Conservation (phyloP, 2,329 filamentous ascomycete genomes). For the Monosporascus sp. region DNA sequence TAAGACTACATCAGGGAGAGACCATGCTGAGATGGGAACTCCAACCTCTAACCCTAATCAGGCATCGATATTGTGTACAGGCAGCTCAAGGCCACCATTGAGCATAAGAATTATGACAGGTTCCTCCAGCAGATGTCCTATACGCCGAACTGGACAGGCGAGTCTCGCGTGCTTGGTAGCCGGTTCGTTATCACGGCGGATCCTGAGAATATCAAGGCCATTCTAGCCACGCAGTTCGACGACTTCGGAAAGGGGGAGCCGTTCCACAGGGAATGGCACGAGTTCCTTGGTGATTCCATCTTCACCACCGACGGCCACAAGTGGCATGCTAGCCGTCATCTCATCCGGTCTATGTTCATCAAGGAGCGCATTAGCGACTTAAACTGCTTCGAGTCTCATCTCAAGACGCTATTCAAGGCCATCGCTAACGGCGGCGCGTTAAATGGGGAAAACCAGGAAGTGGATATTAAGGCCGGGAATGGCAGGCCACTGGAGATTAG, state of each 20-base stretch:
- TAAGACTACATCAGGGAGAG: slow-evolving; percentile 22
- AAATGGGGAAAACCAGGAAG: slow-evolving; percentile 55
- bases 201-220: slow-evolving; percentile 82
- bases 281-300: slow-evolving; percentile 71
- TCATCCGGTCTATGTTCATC: slow-evolving; percentile 83
- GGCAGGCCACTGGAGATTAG: slow-evolving; percentile 63
- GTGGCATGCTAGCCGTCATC: slow-evolving; percentile 76
- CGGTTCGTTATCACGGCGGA: slow-evolving; percentile 74
- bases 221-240: slow-evolving; percentile 79
- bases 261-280: slow-evolving; percentile 71
- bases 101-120: slow-evolving; percentile 53
- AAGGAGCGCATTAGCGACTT: slow-evolving; percentile 79
- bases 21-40: background rate
- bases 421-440: slow-evolving; percentile 55
- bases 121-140: slow-evolving; percentile 52
- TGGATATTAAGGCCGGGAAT: slow-evolving; percentile 59
- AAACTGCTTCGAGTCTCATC: slow-evolving; percentile 73
- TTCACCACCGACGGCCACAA: slow-evolving; percentile 73
- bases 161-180: slow-evolving; percentile 48
- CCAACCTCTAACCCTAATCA: slow-evolving; percentile 23
- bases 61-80: slow-evolving; percentile 60
- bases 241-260: slow-evolving; percentile 77
- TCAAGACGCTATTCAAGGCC: slow-evolving; percentile 65
- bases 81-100: slow-evolving; percentile 47
- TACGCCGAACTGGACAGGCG: slow-evolving; percentile 50